Evolutionary conservation across 176 grass and related monocot species (phyloP).

Genomic region (Juncus effusus): DNA sequence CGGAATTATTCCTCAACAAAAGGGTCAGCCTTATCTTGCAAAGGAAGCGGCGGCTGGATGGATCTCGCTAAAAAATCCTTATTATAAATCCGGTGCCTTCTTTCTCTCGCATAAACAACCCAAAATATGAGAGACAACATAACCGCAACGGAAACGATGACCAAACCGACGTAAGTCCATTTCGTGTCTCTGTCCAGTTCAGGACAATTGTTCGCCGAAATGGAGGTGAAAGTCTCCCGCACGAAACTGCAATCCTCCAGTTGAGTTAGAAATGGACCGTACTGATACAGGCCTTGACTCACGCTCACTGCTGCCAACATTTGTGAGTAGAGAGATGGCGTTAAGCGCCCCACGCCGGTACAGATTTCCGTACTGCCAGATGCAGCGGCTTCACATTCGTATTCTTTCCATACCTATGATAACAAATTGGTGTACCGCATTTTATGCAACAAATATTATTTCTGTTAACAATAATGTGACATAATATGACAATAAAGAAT

Average conservation of each 20-base stretch:
- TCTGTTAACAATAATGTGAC: too few relatives aligned
- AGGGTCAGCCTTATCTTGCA: conserved; percentile 15
- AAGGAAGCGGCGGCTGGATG: not conserved
- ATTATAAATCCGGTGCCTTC: conserved; percentile 26
- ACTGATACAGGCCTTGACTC: conserved; percentile 57
- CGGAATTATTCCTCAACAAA: not conserved
- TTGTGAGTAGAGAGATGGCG: conserved; percentile 54
- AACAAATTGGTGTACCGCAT: not conserved
- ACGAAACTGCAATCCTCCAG: conserved; percentile 88
- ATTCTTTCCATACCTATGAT: conserved; percentile 54
- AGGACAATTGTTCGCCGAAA: conserved; percentile 36
- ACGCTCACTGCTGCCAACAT: conserved; percentile 64
- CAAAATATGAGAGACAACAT: conserved; percentile 48
- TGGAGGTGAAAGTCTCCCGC: conserved; percentile 34
- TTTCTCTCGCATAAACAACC: conserved; percentile 39
- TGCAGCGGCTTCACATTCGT: conserved; percentile 37
- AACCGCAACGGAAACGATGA: conserved; percentile 32
- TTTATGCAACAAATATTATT: conserved; percentile 14
- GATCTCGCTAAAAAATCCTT: conserved; percentile 16
- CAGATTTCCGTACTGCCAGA: conserved; percentile 47
- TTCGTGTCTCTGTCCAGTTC: conserved; percentile 32
- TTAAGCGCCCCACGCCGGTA: conserved; percentile 52
- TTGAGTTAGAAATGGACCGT: conserved; percentile 63
- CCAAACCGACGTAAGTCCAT: conserved; percentile 36
- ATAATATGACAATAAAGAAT: conserved; percentile 1